Percentiles rank a stretch among this genome's conserved stretches.
Evolutionary conservation across 176 grass and related monocot species (phyloP).

Genomic region (Zizania latifolia): DNA sequence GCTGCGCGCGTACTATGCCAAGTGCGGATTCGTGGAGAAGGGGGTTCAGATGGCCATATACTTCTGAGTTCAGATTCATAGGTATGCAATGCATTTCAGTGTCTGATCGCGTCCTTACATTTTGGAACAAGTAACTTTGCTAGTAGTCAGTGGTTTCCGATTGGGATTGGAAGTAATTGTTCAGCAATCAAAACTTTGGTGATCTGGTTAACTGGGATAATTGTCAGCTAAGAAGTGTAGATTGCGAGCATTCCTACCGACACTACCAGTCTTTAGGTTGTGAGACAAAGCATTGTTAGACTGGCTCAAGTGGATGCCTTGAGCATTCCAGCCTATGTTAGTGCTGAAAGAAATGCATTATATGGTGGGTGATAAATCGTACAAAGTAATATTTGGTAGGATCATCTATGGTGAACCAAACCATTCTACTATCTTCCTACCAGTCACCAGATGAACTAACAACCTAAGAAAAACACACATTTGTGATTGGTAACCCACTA

Average conservation of each 20-base stretch:
- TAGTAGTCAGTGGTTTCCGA: too few species aligned
- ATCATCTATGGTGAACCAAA: not conserved
- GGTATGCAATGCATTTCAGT: slow-evolving; percentile 1
- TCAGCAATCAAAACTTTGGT: not conserved
- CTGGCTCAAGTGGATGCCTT: not conserved
- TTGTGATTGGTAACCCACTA: not conserved
- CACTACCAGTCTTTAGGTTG: not conserved
- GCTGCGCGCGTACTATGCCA: slow-evolving; percentile 63
- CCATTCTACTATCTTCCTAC: not conserved
- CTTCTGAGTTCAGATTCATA: slow-evolving; percentile 62
- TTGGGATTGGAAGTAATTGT: not conserved
- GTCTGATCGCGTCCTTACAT: not conserved
- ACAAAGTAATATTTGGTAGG: not conserved
- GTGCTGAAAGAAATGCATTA: not conserved
- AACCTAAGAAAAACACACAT: not conserved
- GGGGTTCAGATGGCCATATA: slow-evolving; percentile 90
- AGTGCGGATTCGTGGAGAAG: slow-evolving; percentile 80
- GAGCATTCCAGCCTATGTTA: not conserved
- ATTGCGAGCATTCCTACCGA: not conserved
- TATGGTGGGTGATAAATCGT: not conserved
- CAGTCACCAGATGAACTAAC: not conserved
- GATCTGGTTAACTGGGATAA: not conserved
- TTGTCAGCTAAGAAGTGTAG: not conserved
- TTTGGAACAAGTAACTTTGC: not conserved
- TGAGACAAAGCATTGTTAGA: not conserved